Percentiles rank a stretch among this genome's conserved stretches.
Evolutionary conservation across 1,284 basidiomycete species (phyloP).

Genomic region (Fomitopsis pinicola): DNA sequence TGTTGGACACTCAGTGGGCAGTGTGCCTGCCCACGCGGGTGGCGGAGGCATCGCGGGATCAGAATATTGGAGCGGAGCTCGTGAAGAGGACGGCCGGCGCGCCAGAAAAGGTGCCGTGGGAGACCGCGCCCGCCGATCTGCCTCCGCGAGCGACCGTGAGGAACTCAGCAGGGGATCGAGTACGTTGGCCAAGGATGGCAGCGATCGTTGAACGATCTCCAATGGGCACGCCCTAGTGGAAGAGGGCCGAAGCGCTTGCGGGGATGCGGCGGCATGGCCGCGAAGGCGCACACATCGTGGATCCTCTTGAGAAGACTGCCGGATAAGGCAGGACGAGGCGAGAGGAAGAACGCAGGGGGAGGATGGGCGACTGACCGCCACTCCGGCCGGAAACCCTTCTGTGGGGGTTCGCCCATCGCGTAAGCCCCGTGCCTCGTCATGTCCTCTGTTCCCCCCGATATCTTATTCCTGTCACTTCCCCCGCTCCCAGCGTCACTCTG

Average conservation of each 20-base stretch:
- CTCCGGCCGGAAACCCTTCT: not conserved
- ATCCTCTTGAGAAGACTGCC: constrained; percentile 15
- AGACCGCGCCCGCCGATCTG: not conserved
- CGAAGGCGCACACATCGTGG: constrained; percentile 4
- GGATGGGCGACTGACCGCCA: constrained; percentile 1
- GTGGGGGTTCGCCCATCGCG: not conserved
- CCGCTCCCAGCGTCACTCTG: not conserved
- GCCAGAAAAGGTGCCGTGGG: not conserved
- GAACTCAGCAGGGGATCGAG: not conserved
- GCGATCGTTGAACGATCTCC: not conserved
- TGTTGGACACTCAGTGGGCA: not conserved
- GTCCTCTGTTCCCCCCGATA: not conserved
- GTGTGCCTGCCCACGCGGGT: not conserved
- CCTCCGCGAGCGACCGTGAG: not conserved
- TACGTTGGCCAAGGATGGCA: not conserved
- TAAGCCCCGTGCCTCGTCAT: not conserved
- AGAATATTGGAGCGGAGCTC: not conserved
- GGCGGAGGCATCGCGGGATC: not conserved
- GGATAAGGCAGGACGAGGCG: constrained; percentile 7
- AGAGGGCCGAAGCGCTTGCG: not conserved
- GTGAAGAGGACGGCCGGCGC: not conserved
- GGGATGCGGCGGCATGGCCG: not conserved
- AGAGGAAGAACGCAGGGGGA: not conserved
- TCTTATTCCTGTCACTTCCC: not conserved
- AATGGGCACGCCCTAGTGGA: not conserved